Percentiles rank a stretch among this genome's conserved stretches.
phyloP scores from a whole-genome alignment of 163 green algal genomes.

The Chloroidium sp. region DNA sequence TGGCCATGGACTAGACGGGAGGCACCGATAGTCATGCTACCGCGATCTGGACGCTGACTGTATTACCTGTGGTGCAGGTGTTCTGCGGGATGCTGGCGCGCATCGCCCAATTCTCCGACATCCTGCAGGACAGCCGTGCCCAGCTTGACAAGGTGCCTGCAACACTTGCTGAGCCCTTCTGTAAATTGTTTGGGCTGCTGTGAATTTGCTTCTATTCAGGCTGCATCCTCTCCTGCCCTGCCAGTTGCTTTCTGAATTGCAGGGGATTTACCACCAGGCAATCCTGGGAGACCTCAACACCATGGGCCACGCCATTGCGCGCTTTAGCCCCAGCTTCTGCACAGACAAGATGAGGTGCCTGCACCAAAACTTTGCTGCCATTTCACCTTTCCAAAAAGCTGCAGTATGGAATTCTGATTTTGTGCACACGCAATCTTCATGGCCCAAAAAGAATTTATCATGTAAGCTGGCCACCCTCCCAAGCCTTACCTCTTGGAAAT shows the following conservation, averaged over 20 bases:
- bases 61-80: constrained; percentile 33
- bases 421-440: no score
- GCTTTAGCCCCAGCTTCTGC: constrained; percentile 59
- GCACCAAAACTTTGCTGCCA: no score
- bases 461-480: no score
- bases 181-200: not conserved
- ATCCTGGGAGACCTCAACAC: constrained; percentile 81
- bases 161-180: no score
- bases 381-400: no score
- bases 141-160: constrained; percentile 20
- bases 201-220: not conserved
- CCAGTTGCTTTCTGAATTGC: not conserved
- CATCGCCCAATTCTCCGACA: constrained; percentile 69
- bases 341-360: constrained; percentile 56
- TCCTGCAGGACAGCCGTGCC: constrained; percentile 45
- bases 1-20: not conserved
- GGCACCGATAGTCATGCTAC: no score
- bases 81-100: constrained; percentile 75
- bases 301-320: constrained; percentile 68
- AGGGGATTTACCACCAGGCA: constrained; percentile 2
- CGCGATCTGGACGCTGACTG: not conserved
- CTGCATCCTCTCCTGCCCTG: no score
- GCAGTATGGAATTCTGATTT: no score
- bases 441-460: no score
- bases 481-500: no score